These are phyloP conservation scores for Metarhizium rileyi DNA, from an alignment of 2,329 filamentous ascomycete species.

Conservation along the genomic window DNA sequence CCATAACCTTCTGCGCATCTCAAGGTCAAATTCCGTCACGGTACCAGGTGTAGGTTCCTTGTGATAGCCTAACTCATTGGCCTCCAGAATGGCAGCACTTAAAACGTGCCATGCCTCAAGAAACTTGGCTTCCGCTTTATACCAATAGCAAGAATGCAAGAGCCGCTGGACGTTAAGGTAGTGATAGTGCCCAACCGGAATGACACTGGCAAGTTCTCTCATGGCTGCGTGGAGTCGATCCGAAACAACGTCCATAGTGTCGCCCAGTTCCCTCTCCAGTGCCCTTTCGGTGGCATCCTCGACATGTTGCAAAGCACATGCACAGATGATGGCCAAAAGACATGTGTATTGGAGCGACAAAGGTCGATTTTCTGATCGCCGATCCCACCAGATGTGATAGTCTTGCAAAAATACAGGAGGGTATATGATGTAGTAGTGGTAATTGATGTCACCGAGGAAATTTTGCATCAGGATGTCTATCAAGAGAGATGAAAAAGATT, in stretches of 20 bases:
- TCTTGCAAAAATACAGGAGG: slow-evolving; percentile 18
- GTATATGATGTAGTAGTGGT: slow-evolving; percentile 24
- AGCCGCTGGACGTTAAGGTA: slow-evolving; percentile 19
- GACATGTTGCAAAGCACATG: slow-evolving; percentile 20
- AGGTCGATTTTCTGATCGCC: slow-evolving; percentile 9
- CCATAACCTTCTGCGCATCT: slow-evolving; percentile 23
- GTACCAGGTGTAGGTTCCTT: slow-evolving; percentile 11
- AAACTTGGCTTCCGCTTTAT: slow-evolving; percentile 22
- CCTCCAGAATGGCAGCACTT: slow-evolving; percentile 21
- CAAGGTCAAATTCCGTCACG: slow-evolving; percentile 19
- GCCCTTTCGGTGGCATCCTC: slow-evolving; percentile 11
- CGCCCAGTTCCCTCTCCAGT: slow-evolving; percentile 13
- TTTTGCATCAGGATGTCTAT: slow-evolving; percentile 19
- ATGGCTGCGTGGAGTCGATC: slow-evolving; percentile 16
- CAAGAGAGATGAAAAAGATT: neutral
- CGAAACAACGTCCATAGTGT: slow-evolving; percentile 12
- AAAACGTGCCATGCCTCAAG: slow-evolving; percentile 22
- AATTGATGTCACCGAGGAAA: slow-evolving; percentile 21
- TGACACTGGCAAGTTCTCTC: slow-evolving; percentile 16
- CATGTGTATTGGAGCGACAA: slow-evolving; percentile 20
- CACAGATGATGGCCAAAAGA: slow-evolving; percentile 19
- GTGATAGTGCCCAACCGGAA: slow-evolving; percentile 19
- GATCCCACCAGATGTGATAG: slow-evolving; percentile 23
- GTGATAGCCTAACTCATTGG: slow-evolving; percentile 19
- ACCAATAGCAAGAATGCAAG: slow-evolving; percentile 23